Conservation (phyloP, 164 flowering plant species). For the Dillenia suffruticosa region DNA sequence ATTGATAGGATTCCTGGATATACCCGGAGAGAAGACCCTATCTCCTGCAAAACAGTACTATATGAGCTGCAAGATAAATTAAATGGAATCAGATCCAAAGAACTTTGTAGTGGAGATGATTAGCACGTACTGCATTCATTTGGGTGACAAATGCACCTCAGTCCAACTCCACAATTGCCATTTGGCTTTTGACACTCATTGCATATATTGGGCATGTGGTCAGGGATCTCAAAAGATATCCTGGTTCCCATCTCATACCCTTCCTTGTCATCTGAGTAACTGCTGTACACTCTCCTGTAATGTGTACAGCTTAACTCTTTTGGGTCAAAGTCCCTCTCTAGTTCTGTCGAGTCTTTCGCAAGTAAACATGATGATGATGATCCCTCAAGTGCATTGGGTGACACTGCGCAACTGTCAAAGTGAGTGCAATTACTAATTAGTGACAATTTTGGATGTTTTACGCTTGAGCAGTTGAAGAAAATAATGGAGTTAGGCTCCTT, state of each 20-base stretch:
- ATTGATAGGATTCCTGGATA: constrained; percentile 13
- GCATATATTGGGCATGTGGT: constrained; percentile 45
- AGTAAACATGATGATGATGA: constrained; percentile 28
- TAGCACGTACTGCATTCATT: constrained; percentile 48
- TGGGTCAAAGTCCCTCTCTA: constrained; percentile 39
- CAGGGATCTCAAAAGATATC: constrained; percentile 53
- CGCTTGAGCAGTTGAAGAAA: constrained; percentile 45
- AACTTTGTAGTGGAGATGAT: too few relatives aligned
- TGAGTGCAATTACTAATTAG: constrained; percentile 20
- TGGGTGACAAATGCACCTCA: constrained; percentile 57
- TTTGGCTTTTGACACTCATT: constrained; percentile 53
- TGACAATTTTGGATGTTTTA: constrained; percentile 7
- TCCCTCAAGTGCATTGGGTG: constrained; percentile 1
- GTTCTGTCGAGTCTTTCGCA: constrained; percentile 29
- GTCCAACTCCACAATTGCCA: constrained; percentile 57
- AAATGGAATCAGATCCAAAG: neutral
- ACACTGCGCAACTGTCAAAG: constrained; percentile 15
- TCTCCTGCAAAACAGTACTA: constrained; percentile 36
- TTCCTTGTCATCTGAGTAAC: constrained; percentile 5
- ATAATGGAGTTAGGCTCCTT: constrained; percentile 43
- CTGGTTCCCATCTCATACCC: constrained; percentile 40
- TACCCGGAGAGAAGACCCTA: constrained; percentile 29
- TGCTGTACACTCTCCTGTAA: constrained; percentile 29
- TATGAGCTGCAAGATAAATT: neutral
- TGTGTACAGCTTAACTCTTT: constrained; percentile 41